phyloP scores from a whole-genome alignment of 371 early-diverging fungal genomes.

The Lichtheimia ramosa region DNA sequence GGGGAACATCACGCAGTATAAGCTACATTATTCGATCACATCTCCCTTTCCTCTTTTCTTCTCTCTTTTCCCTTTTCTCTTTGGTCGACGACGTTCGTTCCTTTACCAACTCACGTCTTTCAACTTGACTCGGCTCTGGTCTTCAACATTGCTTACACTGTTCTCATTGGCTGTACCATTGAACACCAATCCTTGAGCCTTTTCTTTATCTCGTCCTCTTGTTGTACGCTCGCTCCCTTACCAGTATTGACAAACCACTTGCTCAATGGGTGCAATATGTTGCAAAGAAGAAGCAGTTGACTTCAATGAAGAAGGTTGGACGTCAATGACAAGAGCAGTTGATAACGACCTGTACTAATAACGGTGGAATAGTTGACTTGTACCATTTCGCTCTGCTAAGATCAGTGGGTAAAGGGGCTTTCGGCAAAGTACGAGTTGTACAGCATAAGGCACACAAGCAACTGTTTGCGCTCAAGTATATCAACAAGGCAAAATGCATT shows the following conservation, averaged over 20 bases:
- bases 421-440: slow-evolving; percentile 83
- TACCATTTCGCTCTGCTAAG: slow-evolving; percentile 65
- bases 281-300: slow-evolving; percentile 40
- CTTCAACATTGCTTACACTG: too few species aligned
- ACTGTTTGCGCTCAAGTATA: slow-evolving; percentile 58
- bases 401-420: slow-evolving; percentile 72
- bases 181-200: too few species aligned
- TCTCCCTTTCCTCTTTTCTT: too few species aligned
- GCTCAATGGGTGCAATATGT: slow-evolving; percentile 30
- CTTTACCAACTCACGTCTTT: too few species aligned
- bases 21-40: too few species aligned
- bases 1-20: too few species aligned
- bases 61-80: too few species aligned
- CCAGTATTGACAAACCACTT: background rate
- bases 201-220: too few species aligned
- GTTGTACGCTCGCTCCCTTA: background rate
- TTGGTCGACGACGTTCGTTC: too few species aligned
- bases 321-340: background rate
- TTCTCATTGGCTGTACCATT: too few species aligned
- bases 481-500: slow-evolving; percentile 57
- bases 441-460: slow-evolving; percentile 70
- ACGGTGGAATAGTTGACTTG: slow-evolving; percentile 47
- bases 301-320: slow-evolving; percentile 29
- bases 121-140: too few species aligned
- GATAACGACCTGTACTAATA: background rate